A percentile compares a stretch with the other conserved stretches of the same genome.
phyloP scores from a whole-genome alignment of 2,329 filamentous ascomycete species.

The Fonsecaea pugnacius region DNA sequence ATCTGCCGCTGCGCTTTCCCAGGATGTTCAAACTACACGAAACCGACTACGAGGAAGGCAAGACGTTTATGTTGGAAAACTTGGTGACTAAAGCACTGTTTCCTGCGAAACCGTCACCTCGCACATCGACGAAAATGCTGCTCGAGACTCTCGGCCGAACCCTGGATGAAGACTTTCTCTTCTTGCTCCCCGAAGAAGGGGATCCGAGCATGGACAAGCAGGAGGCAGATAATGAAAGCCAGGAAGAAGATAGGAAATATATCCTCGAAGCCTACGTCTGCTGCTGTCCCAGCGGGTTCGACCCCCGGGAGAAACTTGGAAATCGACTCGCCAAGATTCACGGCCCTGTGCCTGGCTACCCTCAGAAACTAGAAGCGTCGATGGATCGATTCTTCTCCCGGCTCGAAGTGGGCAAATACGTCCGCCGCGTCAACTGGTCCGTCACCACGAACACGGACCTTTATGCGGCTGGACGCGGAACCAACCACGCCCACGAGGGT shows the following conservation, averaged over 20 bases:
- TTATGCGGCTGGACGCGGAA: slow-evolving; percentile 45
- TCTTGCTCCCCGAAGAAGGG: slow-evolving; percentile 56
- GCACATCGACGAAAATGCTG: slow-evolving; percentile 44
- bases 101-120: slow-evolving; percentile 43
- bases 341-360: slow-evolving; percentile 62
- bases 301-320: slow-evolving; percentile 59
- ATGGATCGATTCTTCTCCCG: slow-evolving; percentile 67
- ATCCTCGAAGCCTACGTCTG: slow-evolving; percentile 60
- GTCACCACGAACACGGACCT: slow-evolving; percentile 47
- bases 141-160: slow-evolving; percentile 56
- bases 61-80: slow-evolving; percentile 49
- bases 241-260: slow-evolving; percentile 48
- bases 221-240: slow-evolving; percentile 13
- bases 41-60: slow-evolving; percentile 38
- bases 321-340: slow-evolving; percentile 61
- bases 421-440: slow-evolving; percentile 60
- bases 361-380: slow-evolving; percentile 58
- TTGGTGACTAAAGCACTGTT: slow-evolving; percentile 50
- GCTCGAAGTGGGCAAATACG: slow-evolving; percentile 58
- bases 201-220: slow-evolving; percentile 13
- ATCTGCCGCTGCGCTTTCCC: slow-evolving; percentile 63
- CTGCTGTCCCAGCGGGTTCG: slow-evolving; percentile 64
- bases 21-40: slow-evolving; percentile 53
- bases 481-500: slow-evolving; percentile 41
- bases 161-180: slow-evolving; percentile 64